These are phyloP conservation scores for Acacia acuminata DNA, from an alignment of 306 rosid genomes.

Conservation along the genomic window DNA sequence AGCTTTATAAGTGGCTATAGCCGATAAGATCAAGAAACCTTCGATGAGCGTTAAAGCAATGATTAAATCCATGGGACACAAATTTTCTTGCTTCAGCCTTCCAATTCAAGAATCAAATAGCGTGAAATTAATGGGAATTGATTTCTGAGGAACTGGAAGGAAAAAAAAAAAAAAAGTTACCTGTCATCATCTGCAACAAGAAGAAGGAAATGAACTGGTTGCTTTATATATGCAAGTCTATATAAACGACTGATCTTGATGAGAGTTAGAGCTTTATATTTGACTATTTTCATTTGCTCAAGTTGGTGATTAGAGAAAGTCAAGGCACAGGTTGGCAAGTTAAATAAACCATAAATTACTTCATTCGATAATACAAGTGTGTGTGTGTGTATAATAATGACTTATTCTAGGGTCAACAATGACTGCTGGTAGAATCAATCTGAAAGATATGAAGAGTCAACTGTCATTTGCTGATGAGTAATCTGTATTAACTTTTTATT, in stretches of 20 bases:
- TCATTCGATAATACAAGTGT: not conserved
- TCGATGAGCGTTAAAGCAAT: not conserved
- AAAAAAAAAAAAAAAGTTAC: not conserved
- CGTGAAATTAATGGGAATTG: too few species aligned
- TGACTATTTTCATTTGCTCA: not conserved
- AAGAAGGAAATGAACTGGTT: not conserved
- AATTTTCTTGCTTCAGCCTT: too few species aligned
- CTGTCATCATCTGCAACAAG: not conserved
- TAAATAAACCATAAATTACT: not conserved
- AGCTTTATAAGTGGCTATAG: not conserved
- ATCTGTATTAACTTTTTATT: too few species aligned
- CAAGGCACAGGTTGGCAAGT: not conserved
- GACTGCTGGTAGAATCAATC: not conserved
- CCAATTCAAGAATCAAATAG: too few species aligned
- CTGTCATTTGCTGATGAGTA: too few species aligned
- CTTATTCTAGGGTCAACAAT: not conserved
- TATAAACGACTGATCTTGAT: not conserved
- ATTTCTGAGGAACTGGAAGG: too few species aligned
- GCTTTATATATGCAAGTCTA: not conserved
- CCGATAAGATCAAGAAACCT: not conserved
- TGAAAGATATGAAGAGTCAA: too few species aligned
- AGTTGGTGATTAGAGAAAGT: not conserved
- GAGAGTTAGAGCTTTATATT: not conserved
- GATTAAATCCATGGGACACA: not conserved
- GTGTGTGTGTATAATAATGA: not conserved